These are phyloP conservation scores for Lecanicillium sp. DNA, from an alignment of 2,329 filamentous ascomycete species.

Conservation along the genomic window DNA sequence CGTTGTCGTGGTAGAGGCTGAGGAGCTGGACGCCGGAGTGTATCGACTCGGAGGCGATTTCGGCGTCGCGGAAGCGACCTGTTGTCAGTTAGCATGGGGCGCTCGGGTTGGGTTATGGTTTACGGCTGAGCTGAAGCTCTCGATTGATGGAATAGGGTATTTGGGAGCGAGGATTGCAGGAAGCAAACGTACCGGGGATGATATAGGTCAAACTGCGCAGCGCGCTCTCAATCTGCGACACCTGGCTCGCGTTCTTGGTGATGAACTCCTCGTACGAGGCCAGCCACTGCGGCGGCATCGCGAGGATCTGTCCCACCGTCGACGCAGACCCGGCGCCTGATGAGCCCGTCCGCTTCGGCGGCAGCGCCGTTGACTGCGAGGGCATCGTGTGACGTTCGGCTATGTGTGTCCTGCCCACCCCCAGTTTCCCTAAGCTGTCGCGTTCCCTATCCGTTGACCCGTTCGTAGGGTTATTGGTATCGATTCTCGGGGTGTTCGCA, in stretches of 20 bases:
- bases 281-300: conserved; percentile 60
- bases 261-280: conserved; percentile 82
- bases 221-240: conserved; percentile 91
- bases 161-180: too few species aligned
- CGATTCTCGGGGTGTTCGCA: too few species aligned
- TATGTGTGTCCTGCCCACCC: too few species aligned
- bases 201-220: conserved; percentile 92
- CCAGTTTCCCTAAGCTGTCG: too few species aligned
- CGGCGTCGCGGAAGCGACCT: conserved; percentile 84
- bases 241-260: conserved; percentile 86
- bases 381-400: conserved; percentile 7
- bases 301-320: conserved; percentile 36
- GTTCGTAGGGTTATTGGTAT: too few species aligned
- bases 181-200: conserved; percentile 62
- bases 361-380: conserved; percentile 10
- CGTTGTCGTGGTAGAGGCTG: conserved; percentile 84
- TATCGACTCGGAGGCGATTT: conserved; percentile 88
- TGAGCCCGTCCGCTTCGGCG: conserved; percentile 6
- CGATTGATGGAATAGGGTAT: too few species aligned
- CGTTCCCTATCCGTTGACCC: too few species aligned
- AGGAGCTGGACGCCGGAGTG: conserved; percentile 86
- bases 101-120: too few species aligned
- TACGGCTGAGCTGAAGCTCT: too few species aligned
- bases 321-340: conserved; percentile 17
- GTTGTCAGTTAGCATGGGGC: too few species aligned